Base-by-base conservation (phyloP, 2,329 filamentous ascomycete genomes). In the Blastomyces parvus region DNA sequence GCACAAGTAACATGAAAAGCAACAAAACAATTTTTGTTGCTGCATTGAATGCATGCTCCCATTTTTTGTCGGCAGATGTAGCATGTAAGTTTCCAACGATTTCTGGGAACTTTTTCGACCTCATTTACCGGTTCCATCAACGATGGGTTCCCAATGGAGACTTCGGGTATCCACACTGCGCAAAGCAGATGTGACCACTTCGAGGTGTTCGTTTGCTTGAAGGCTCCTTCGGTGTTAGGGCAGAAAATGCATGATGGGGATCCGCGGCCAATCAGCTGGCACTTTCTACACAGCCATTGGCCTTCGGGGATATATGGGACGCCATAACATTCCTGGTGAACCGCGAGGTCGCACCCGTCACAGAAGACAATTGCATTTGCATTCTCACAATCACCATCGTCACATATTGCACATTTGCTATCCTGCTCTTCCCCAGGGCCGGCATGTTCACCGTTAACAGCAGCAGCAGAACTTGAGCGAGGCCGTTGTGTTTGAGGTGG, bases 41-140 rank as follows among this genome's bases (percentile, higher is more conserved):
- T 91, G 76, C 94, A 99, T 75, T 99, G 94, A 65, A 99, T 97
- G 75, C 93, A 97, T 50, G 94, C 93, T 27, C 94, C 94, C 94
- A 99, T 99, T 70, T 88, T 89, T 77, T 99, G 94, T 68, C 91
- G 88, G 78, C 94, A 99, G 63, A 99, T 95, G 75, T 99, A 99
- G 78, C 94, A 99, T 50, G 85, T 87, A 72, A 97, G 80, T 74
- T 90, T 95, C 94, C 94, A 99, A 66, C 94, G 85, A 65, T 88
- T 92, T 73, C 91, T 94, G 0, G 94, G 94, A 2, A 99, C 93
- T 76, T 97, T 97, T 74, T 99, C 94, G 44, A 99, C 90, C 69
- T 97, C 94, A 81, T 94, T 95, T 60, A 99, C 91, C 0, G 94
- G 94, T 72, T 99, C 94, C 90, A 97, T 97, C 73, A 97, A 94